A percentile compares a stretch with the other conserved stretches of the same genome.
These are phyloP conservation scores for Aureobasidium sp. DNA, from an alignment of 2,329 filamentous ascomycete species.

Conservation along the genomic window DNA sequence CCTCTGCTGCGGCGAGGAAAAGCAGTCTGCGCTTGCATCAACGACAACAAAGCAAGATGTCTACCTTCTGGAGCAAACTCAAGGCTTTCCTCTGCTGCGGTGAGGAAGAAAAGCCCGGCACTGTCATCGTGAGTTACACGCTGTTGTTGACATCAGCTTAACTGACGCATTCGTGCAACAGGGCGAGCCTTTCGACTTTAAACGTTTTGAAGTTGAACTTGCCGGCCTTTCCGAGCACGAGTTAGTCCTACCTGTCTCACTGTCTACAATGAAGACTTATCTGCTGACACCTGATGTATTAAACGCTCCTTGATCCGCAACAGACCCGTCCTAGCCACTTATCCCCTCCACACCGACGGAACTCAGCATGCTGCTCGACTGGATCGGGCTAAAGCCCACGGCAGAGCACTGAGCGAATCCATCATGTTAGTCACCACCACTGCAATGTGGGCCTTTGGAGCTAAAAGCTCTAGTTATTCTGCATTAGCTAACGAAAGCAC, in stretches of 20 bases:
- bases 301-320: neutral
- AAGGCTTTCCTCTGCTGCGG: neutral
- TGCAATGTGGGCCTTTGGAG: neutral
- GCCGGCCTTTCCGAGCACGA: neutral
- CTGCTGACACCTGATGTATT: neutral
- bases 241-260: neutral
- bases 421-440: neutral
- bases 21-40: neutral
- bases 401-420: neutral
- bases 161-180: neutral
- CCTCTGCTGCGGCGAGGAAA: neutral
- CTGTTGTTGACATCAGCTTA: neutral
- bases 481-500: neutral
- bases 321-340: neutral
- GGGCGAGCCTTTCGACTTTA: neutral
- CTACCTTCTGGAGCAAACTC: neutral
- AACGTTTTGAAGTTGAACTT: neutral
- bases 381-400: neutral
- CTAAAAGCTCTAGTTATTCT: neutral
- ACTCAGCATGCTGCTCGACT: neutral
- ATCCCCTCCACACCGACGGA: neutral
- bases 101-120: neutral
- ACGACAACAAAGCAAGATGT: neutral
- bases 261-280: neutral
- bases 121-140: neutral